Conservation (phyloP, 2,329 filamentous ascomycete genomes). For the Fusarium sp. region DNA sequence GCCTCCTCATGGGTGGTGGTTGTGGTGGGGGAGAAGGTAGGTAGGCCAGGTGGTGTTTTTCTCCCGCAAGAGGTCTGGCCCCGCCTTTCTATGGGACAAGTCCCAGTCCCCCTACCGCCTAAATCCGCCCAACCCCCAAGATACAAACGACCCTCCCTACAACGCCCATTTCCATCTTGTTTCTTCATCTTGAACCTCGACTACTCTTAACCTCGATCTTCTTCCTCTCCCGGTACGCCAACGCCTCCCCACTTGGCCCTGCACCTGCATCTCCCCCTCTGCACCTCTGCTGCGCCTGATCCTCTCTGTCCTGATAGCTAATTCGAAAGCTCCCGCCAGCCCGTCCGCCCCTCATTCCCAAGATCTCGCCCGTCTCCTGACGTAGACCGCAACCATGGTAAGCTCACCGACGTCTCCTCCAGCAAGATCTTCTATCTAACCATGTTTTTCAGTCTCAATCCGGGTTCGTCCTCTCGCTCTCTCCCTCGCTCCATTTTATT, state of each 20-base stretch:
- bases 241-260: not conserved
- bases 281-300: not conserved
- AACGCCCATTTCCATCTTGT: constrained; percentile 37
- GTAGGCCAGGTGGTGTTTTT: constrained; percentile 46
- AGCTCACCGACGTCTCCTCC: constrained; percentile 41
- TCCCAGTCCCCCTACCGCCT: constrained; percentile 35
- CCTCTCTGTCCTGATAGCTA: constrained; percentile 36
- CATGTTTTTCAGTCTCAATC: constrained; percentile 69
- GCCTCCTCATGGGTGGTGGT: constrained; percentile 39
- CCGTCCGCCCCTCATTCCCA: constrained; percentile 43
- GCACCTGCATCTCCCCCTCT: not conserved
- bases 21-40: constrained; percentile 37
- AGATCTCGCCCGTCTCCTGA: constrained; percentile 44
- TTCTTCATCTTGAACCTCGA: constrained; percentile 38
- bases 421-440: constrained; percentile 30
- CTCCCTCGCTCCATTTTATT: constrained; percentile 8
- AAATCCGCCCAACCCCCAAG: constrained; percentile 33
- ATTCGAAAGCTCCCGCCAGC: constrained; percentile 42
- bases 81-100: constrained; percentile 42
- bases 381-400: constrained; percentile 56
- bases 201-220: constrained; percentile 24
- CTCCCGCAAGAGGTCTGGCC: constrained; percentile 44
- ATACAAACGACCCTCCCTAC: constrained; percentile 27
- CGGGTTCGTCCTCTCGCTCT: constrained; percentile 60
- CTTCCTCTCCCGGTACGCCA: constrained; percentile 33